phyloP scores from a whole-genome alignment of 768 basidiomycete genomes.

The Tricholoma sp. region DNA sequence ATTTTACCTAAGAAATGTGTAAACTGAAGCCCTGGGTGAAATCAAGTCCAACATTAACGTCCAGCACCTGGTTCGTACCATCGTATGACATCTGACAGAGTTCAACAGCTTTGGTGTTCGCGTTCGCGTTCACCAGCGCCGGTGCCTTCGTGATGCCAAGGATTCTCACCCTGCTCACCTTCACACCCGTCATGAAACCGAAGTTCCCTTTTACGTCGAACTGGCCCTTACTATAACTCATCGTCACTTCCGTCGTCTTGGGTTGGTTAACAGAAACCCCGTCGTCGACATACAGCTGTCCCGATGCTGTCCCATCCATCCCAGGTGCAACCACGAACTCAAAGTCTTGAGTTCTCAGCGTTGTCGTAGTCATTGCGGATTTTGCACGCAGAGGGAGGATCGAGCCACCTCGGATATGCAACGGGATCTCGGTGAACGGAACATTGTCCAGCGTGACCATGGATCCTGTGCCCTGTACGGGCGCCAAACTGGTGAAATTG shows the following conservation, averaged over 20 bases:
- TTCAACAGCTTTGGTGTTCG: slow-evolving; percentile 24
- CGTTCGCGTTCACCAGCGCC: slow-evolving; percentile 19
- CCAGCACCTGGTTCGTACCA: slow-evolving; percentile 34
- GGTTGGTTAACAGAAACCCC: slow-evolving; percentile 45
- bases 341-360: slow-evolving; percentile 49
- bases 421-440: slow-evolving; percentile 51
- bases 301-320: slow-evolving; percentile 44
- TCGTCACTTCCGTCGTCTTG: slow-evolving; percentile 26
- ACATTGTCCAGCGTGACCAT: slow-evolving; percentile 41
- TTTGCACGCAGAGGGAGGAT: slow-evolving; percentile 52
- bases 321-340: slow-evolving; percentile 60
- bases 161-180: slow-evolving; percentile 32
- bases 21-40: slow-evolving; percentile 33
- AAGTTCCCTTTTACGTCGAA: slow-evolving; percentile 34
- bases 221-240: slow-evolving; percentile 25
- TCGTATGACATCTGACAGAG: slow-evolving; percentile 29
- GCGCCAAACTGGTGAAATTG: slow-evolving; percentile 49
- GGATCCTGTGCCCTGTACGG: slow-evolving; percentile 43
- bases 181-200: slow-evolving; percentile 33
- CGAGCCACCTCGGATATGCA: slow-evolving; percentile 56
- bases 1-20: slow-evolving; percentile 5
- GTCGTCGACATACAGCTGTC: slow-evolving; percentile 59
- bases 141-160: slow-evolving; percentile 30
- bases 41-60: slow-evolving; percentile 34
- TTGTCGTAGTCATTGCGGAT: slow-evolving; percentile 57